Evolutionary conservation across 257 asterid genomes (phyloP).

Genomic region (Solanum virginianum): DNA sequence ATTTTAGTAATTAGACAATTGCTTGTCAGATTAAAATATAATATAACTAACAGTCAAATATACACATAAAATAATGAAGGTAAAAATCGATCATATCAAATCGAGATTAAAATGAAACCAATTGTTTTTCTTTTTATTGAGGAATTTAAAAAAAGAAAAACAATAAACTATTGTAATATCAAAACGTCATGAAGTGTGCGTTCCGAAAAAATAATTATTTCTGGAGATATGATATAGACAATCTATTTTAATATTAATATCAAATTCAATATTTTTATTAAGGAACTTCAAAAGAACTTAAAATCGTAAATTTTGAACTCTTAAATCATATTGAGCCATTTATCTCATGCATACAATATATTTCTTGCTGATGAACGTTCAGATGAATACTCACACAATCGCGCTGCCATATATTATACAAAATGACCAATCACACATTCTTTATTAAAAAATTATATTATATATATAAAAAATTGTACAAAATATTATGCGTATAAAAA

Average conservation of each 20-base stretch:
- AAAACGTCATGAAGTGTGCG: not conserved
- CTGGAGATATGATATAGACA: rapidly evolving
- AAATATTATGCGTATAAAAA: too few species aligned
- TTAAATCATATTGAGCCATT: not conserved
- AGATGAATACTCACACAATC: too few species aligned
- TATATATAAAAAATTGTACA: too few species aligned
- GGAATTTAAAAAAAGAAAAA: not conserved
- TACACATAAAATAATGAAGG: not conserved
- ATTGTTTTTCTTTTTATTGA: not conserved
- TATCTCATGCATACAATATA: not conserved
- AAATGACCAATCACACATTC: too few species aligned
- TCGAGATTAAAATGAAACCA: not conserved
- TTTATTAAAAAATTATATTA: too few species aligned
- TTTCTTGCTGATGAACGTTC: not conserved
- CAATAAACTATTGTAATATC: not conserved
- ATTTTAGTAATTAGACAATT: not conserved
- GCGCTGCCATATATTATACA: rapidly evolving
- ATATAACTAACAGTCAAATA: not conserved
- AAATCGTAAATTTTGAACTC: not conserved
- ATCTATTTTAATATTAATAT: not conserved
- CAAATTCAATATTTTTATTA: not conserved
- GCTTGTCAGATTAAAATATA: not conserved
- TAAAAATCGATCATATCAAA: not conserved
- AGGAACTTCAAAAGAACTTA: too few species aligned
- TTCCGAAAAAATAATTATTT: too few species aligned